Conservation (phyloP, 2,329 filamentous ascomycete species). For the Phaeosphaeria sp. region DNA sequence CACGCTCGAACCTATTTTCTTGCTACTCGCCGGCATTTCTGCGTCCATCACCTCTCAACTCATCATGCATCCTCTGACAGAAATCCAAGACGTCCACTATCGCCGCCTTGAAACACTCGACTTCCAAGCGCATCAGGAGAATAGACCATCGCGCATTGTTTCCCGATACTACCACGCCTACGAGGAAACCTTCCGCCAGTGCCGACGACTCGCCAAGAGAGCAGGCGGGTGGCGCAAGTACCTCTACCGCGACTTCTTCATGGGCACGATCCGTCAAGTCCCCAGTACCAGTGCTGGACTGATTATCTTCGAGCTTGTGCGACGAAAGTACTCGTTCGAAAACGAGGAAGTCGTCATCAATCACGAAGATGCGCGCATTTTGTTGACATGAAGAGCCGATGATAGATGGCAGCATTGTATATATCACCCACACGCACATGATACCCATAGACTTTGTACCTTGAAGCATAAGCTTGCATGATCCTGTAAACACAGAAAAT, state of each 20-base stretch:
- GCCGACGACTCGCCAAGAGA: conserved; percentile 64
- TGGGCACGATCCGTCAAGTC: conserved; percentile 74
- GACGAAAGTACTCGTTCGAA: conserved; percentile 75
- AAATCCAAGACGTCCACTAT: conserved; percentile 76
- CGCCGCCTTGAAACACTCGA: conserved; percentile 76
- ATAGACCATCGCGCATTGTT: conserved; percentile 49
- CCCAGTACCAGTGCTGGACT: conserved; percentile 78
- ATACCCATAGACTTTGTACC: conserved; percentile 26
- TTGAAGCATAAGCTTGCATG: background rate
- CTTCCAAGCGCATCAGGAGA: conserved; percentile 56
- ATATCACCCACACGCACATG: conserved; percentile 11
- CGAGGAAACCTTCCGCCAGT: conserved; percentile 69
- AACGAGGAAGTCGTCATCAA: conserved; percentile 56
- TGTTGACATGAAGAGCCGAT: conserved; percentile 56
- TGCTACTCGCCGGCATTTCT: conserved; percentile 71
- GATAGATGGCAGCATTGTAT: background rate
- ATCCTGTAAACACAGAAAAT: too few species aligned
- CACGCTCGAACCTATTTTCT: conserved; percentile 74
- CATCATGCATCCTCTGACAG: conserved; percentile 73
- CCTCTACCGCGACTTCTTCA: conserved; percentile 76
- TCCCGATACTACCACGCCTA: conserved; percentile 75
- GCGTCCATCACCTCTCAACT: conserved; percentile 74
- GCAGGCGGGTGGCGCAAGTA: conserved; percentile 66
- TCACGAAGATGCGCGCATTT: conserved; percentile 74
- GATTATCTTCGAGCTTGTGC: conserved; percentile 79